These are phyloP conservation scores for Aspergillus steynii DNA, from an alignment of 495 filamentous ascomycete genomes.

Conservation along the genomic window DNA sequence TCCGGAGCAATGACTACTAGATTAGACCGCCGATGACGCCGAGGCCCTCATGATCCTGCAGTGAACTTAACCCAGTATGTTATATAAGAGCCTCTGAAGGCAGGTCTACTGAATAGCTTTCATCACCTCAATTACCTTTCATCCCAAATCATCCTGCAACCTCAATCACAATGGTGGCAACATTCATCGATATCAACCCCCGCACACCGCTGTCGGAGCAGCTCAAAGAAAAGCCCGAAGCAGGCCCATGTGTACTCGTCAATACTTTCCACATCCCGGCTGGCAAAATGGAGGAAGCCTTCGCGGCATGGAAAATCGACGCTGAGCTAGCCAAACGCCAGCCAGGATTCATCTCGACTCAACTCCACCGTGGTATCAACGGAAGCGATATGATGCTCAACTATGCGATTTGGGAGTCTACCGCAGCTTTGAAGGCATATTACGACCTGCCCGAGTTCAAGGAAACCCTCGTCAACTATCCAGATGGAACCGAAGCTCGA, in stretches of 20 bases:
- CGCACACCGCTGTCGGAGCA: slow-evolving; percentile 5
- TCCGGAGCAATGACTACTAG: not conserved
- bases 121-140: not conserved
- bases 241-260: slow-evolving; percentile 4
- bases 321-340: not conserved
- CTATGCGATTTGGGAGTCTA: slow-evolving; percentile 7
- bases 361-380: slow-evolving; percentile 8
- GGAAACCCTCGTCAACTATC: not conserved
- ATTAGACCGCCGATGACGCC: no score
- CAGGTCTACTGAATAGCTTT: no score
- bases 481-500: slow-evolving; percentile 2
- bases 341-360: slow-evolving; percentile 6
- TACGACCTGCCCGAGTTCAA: slow-evolving; percentile 5
- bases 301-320: slow-evolving; percentile 4
- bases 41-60: no score
- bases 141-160: not conserved
- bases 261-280: slow-evolving; percentile 8
- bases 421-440: slow-evolving; percentile 5
- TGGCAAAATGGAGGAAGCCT: slow-evolving; percentile 9
- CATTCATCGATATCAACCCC: slow-evolving; percentile 8
- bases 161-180: not conserved
- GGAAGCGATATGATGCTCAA: slow-evolving; percentile 10
- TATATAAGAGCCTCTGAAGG: no score
- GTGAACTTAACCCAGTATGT: no score
- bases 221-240: slow-evolving; percentile 4